phyloP scores from a whole-genome alignment of 2,329 filamentous ascomycete genomes.

The Scytalidium sp. region DNA sequence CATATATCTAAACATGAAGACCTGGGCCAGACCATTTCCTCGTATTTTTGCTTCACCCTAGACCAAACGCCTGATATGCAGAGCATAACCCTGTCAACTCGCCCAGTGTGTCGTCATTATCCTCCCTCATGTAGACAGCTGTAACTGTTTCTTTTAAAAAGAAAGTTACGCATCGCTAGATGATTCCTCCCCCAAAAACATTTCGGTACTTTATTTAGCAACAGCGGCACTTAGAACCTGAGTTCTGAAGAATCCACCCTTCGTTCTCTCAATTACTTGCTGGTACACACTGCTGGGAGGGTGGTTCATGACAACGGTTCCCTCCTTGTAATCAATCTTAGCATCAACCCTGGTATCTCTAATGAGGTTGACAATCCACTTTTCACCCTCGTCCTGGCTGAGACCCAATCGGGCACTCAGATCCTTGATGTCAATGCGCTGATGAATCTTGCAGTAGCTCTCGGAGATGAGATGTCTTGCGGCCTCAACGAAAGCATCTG shows the following conservation, averaged over 20 bases:
- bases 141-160: too few relatives aligned
- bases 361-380: slow-evolving; percentile 99
- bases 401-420: slow-evolving; percentile 88
- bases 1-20: background rate
- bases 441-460: slow-evolving; percentile 99
- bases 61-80: background rate
- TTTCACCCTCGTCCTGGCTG: slow-evolving; percentile 93
- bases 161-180: too few relatives aligned
- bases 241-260: slow-evolving; percentile 97
- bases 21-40: background rate
- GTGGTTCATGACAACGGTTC: slow-evolving; percentile 99
- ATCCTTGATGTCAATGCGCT: slow-evolving; percentile 97
- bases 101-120: background rate
- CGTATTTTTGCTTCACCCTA: background rate
- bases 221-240: slow-evolving; percentile 71
- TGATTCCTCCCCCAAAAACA: too few relatives aligned
- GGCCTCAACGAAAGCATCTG: slow-evolving; percentile 88
- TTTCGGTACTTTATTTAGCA: slow-evolving; percentile 27
- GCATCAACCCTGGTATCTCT: slow-evolving; percentile 95
- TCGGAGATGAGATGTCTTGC: slow-evolving; percentile 97
- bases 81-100: background rate
- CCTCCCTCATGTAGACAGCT: too few relatives aligned
- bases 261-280: slow-evolving; percentile 98
- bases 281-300: slow-evolving; percentile 98
- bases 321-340: slow-evolving; percentile 99